Percentiles rank a stretch among this genome's conserved stretches.
Conservation (phyloP, 306 rosid species). For the Dalbergia cultrata region DNA sequence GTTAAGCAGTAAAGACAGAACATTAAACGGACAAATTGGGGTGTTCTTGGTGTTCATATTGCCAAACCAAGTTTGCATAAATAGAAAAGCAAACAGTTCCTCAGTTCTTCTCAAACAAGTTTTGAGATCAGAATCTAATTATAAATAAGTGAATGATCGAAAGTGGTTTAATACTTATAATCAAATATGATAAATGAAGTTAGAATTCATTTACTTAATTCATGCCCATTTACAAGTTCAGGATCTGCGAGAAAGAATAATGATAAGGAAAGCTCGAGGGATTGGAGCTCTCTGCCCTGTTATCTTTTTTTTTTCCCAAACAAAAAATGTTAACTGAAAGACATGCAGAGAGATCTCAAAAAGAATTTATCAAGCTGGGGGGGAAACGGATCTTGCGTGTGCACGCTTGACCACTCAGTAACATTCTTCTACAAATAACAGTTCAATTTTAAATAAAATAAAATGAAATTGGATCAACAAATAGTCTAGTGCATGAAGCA, state of each 20-base stretch:
- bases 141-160: background rate
- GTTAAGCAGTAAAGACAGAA: slow-evolving; percentile 21
- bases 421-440: background rate
- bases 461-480: background rate
- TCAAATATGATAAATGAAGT: background rate
- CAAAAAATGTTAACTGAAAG: background rate
- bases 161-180: too few relatives aligned
- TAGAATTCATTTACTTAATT: background rate
- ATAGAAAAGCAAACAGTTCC: too few relatives aligned
- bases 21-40: background rate
- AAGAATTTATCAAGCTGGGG: background rate
- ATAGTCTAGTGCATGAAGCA: background rate
- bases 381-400: background rate
- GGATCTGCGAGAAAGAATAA: background rate
- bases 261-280: background rate
- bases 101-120: background rate
- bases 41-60: background rate
- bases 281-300: background rate
- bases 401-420: background rate
- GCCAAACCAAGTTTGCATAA: background rate
- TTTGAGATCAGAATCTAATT: background rate
- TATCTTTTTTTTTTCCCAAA: background rate
- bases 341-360: background rate
- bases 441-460: background rate
- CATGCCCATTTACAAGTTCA: background rate